A percentile compares a stretch with the other conserved stretches of the same genome.
Evolutionary conservation across 2,329 filamentous ascomycete species (phyloP).

Genomic region (Fusarium sulawesiense): DNA sequence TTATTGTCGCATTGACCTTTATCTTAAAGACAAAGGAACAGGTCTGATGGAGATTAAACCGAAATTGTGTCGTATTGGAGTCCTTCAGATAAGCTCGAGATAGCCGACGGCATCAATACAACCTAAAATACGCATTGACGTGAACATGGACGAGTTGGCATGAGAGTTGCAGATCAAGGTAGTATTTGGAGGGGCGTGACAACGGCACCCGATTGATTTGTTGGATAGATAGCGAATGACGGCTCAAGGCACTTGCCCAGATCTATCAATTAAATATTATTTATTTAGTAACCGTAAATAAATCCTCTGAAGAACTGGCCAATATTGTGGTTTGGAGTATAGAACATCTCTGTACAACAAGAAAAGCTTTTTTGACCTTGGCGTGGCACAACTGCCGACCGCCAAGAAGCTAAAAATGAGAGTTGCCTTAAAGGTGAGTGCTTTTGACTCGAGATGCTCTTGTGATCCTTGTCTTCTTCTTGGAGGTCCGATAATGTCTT

Average conservation of each 20-base stretch:
- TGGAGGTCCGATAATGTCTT: neutral
- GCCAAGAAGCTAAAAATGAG: neutral
- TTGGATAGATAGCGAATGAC: neutral
- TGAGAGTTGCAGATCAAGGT: constrained; percentile 8
- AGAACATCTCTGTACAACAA: neutral
- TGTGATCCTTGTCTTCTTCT: neutral
- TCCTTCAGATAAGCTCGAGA: neutral
- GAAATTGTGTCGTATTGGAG: neutral
- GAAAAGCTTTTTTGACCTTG: neutral
- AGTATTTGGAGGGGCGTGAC: constrained; percentile 19
- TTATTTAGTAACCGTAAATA: fast-evolving
- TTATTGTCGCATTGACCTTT: neutral
- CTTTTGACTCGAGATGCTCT: neutral
- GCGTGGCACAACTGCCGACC: neutral
- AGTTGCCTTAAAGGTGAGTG: neutral
- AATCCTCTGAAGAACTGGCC: too few species aligned
- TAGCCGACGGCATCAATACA: neutral
- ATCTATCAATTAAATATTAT: fast-evolving
- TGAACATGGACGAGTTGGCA: neutral
- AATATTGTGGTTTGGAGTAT: too few species aligned
- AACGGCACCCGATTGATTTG: neutral
- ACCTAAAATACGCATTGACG: neutral
- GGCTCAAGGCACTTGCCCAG: neutral
- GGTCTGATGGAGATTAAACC: neutral
- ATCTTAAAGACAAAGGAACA: neutral